Conservation (phyloP, 345 rosid species). For the Acer yangbiense region DNA sequence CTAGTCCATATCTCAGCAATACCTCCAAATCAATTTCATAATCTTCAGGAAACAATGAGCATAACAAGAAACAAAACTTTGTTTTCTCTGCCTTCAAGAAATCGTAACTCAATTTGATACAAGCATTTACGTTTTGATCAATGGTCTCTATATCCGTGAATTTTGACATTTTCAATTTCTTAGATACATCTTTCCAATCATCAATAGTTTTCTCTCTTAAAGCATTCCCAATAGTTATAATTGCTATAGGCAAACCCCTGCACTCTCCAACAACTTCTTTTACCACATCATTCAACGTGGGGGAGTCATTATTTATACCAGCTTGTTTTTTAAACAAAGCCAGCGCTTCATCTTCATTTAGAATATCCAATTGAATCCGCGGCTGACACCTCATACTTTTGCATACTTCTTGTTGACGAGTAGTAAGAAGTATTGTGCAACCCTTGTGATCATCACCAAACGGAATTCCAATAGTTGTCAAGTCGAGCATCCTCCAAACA, state of each 20-base stretch:
- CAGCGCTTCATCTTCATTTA: constrained; percentile 14
- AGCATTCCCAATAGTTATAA: constrained; percentile 8
- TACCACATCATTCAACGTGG: not conserved
- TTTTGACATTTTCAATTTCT: constrained; percentile 17
- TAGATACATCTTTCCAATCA: not conserved
- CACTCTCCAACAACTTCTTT: constrained; percentile 4
- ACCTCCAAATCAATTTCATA: not conserved
- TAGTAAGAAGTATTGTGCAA: constrained; percentile 20
- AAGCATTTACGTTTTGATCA: not conserved
- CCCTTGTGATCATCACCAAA: not conserved
- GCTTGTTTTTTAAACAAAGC: not conserved
- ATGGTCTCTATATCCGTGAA: not conserved
- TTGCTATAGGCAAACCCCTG: constrained; percentile 2
- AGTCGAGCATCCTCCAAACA: constrained; percentile 16
- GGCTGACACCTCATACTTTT: not conserved
- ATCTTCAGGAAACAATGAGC: constrained; percentile 25
- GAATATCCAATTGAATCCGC: not conserved
- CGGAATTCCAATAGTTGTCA: constrained; percentile 20
- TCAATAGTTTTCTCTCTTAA: not conserved
- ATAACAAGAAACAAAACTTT: constrained; percentile 7
- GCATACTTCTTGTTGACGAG: not conserved
- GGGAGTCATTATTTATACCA: not conserved
- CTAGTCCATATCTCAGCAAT: not conserved
- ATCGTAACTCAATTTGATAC: constrained; percentile 2
- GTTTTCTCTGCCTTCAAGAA: not conserved